Conservation (phyloP, 805 yeast species). For the Barnettozyma sucrosica region DNA sequence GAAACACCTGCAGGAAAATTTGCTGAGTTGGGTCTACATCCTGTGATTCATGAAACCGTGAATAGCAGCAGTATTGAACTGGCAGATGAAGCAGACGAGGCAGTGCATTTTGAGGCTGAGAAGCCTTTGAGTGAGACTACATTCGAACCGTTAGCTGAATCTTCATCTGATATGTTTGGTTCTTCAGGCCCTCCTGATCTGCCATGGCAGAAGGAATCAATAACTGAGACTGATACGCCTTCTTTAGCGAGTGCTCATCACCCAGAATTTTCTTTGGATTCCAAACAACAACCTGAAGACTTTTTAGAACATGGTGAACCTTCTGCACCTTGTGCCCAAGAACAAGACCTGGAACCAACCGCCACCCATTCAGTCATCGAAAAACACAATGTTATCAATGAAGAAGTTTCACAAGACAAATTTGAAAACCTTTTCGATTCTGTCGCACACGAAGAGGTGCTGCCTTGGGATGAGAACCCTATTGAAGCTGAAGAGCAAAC, state of each 20-base stretch:
- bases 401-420: not conserved
- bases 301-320: not conserved
- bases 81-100: not conserved
- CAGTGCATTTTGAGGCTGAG: not conserved
- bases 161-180: not conserved
- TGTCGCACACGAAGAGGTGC: not conserved
- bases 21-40: not conserved
- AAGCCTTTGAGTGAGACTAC: not conserved
- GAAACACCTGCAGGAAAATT: not conserved
- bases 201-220: not conserved
- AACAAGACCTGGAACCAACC: not conserved
- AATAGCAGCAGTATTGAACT: too few relatives aligned
- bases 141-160: constrained; percentile 1
- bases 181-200: not conserved
- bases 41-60: not conserved
- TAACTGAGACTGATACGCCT: not conserved
- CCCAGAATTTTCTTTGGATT: not conserved
- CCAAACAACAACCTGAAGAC: not conserved
- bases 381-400: not conserved
- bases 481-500: not conserved
- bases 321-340: not conserved
- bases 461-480: not conserved
- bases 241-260: not conserved
- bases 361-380: not conserved
- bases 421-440: not conserved